Conservation (phyloP, 345 rosid genomes). For the Bruguiera gymnorhiza region DNA sequence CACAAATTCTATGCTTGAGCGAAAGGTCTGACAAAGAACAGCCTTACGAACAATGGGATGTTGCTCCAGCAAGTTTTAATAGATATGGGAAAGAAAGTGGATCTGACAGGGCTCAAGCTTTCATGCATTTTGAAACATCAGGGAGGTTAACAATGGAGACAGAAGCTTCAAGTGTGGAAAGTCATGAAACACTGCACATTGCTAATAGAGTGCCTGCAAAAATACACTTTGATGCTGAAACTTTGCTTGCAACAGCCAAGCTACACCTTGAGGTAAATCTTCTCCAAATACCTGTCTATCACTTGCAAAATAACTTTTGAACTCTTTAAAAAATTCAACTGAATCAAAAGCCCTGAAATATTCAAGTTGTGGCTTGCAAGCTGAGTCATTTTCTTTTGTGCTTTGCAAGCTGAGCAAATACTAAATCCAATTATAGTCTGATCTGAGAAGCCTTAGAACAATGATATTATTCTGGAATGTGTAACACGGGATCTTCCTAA, state of each 20-base stretch:
- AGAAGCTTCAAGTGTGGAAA: conserved; percentile 31
- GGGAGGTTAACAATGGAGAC: conserved; percentile 26
- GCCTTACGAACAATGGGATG: conserved; percentile 30
- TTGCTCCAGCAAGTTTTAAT: conserved; percentile 22
- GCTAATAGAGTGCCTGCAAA: conserved; percentile 37
- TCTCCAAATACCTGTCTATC: conserved; percentile 6
- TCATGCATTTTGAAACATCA: conserved; percentile 32
- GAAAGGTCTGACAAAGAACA: conserved; percentile 33
- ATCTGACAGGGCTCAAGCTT: conserved; percentile 27
- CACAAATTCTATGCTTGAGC: conserved; percentile 21
- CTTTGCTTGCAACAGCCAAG: conserved; percentile 22
- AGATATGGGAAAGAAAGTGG: conserved; percentile 30
- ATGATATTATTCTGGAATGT: background rate
- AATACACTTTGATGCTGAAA: conserved; percentile 18
- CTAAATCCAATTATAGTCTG: background rate
- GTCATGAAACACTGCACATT: conserved; percentile 31
- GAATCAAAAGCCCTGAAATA: background rate
- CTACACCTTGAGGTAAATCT: conserved; percentile 40
- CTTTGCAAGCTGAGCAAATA: no score
- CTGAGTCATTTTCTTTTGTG: no score
- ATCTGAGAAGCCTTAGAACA: background rate
- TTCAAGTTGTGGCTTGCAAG: conserved; percentile 2
- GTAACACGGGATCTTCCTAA: background rate
- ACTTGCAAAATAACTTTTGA: conserved; percentile 9
- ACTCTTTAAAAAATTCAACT: background rate